Evolutionary conservation across 352 stramenopile species (phyloP).

Genomic region (Peronosclerospora sorghi): DNA sequence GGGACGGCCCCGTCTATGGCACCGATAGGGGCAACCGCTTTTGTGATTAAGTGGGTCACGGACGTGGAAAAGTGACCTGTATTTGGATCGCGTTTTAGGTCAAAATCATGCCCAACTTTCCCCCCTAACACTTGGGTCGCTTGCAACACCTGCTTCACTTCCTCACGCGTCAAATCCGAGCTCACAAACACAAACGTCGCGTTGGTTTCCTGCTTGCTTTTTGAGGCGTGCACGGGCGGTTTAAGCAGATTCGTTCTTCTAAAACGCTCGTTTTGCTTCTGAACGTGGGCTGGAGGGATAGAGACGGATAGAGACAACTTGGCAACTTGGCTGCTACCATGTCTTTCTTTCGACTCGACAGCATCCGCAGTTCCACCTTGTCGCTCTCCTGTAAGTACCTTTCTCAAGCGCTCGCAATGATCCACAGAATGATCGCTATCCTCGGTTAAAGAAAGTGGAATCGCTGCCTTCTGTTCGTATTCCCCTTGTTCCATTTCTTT

Average conservation of each 20-base stretch:
- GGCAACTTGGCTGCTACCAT: background rate
- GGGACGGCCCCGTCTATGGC: background rate
- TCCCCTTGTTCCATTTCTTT: constrained; percentile 20
- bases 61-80: constrained; percentile 36
- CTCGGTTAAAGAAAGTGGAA: constrained; percentile 4
- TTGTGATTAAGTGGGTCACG: constrained; percentile 72
- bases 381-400: constrained; percentile 13
- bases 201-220: background rate
- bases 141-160: constrained; percentile 40
- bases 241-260: constrained; percentile 3
- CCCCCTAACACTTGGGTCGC: constrained; percentile 53
- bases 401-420: constrained; percentile 3
- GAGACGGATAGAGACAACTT: constrained; percentile 4
- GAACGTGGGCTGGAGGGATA: background rate
- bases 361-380: constrained; percentile 36
- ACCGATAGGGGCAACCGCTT: constrained; percentile 26
- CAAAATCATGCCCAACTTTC: constrained; percentile 64
- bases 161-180: constrained; percentile 43
- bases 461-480: constrained; percentile 29
- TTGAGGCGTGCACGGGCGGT: constrained; percentile 12
- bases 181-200: constrained; percentile 42
- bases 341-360: constrained; percentile 25
- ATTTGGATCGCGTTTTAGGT: constrained; percentile 37
- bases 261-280: background rate
- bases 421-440: constrained; percentile 1